Percentiles rank a stretch among this genome's conserved stretches.
These are phyloP conservation scores for Pestalotiopsis sp. DNA, from an alignment of 2,329 filamentous ascomycete genomes.

Conservation along the genomic window DNA sequence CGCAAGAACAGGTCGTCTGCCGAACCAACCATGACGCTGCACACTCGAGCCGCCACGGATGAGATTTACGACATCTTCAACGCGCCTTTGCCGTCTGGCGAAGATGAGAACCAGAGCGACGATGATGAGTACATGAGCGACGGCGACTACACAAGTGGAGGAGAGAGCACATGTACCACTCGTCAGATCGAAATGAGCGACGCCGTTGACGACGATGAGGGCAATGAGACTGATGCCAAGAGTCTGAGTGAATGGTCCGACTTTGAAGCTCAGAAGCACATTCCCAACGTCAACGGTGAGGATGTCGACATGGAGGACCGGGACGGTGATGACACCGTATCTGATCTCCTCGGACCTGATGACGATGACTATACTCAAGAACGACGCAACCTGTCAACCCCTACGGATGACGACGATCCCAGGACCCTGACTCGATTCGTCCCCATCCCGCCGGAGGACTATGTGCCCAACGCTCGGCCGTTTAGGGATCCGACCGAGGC, in stretches of 20 bases:
- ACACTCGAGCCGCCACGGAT: slow-evolving; percentile 92
- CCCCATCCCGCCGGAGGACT: slow-evolving; percentile 83
- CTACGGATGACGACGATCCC: slow-evolving; percentile 40
- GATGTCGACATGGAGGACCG: slow-evolving; percentile 35
- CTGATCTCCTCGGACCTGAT: slow-evolving; percentile 43
- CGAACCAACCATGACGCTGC: slow-evolving; percentile 98
- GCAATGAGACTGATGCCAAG: slow-evolving; percentile 60
- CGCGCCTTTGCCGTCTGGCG: slow-evolving; percentile 64
- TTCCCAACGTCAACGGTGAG: slow-evolving; percentile 51
- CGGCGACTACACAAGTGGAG: slow-evolving; percentile 80
- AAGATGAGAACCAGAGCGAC: slow-evolving; percentile 46
- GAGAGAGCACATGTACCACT: slow-evolving; percentile 81
- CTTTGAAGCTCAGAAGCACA: slow-evolving; percentile 75
- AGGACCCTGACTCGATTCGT: slow-evolving; percentile 71
- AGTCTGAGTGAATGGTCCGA: slow-evolving; percentile 87
- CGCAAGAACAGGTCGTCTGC: slow-evolving; percentile 64
- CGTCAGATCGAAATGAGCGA: slow-evolving; percentile 60
- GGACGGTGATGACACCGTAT: slow-evolving; percentile 41
- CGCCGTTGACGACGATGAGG: slow-evolving; percentile 49
- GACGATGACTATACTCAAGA: slow-evolving; percentile 37
- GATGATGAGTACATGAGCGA: slow-evolving; percentile 74
- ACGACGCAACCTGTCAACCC: slow-evolving; percentile 38
- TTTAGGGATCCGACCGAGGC: slow-evolving; percentile 80
- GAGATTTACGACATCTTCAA: slow-evolving; percentile 99
- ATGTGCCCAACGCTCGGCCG: slow-evolving; percentile 75